Conservation (phyloP, 768 basidiomycete genomes). For the Punctularia strigosozonata region DNA sequence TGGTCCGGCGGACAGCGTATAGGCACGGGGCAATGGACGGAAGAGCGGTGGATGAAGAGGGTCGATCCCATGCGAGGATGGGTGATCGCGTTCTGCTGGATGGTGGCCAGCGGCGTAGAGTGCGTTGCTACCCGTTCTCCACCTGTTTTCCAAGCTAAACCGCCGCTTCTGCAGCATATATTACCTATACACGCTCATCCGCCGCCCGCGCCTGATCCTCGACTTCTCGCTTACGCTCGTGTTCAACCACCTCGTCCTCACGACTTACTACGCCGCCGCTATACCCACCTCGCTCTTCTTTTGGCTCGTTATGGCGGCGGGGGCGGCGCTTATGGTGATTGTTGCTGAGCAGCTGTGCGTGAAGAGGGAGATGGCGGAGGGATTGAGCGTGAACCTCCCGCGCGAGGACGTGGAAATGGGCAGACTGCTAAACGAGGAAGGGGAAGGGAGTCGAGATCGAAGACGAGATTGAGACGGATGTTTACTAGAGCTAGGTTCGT, state of each 20-base stretch:
- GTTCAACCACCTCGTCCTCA: conserved; percentile 87
- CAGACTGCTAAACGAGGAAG: too few relatives aligned
- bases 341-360: conserved; percentile 89
- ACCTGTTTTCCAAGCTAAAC: background rate
- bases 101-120: conserved; percentile 76
- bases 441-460: too few relatives aligned
- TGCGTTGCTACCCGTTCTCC: conserved; percentile 38
- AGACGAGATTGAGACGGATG: too few relatives aligned
- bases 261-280: conserved; percentile 80
- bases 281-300: conserved; percentile 87
- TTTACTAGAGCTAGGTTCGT: too few relatives aligned
- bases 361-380: conserved; percentile 81
- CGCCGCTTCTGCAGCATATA: conserved; percentile 36
- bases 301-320: conserved; percentile 70
- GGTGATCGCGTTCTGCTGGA: conserved; percentile 84
- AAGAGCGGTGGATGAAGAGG: conserved; percentile 51
- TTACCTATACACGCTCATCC: conserved; percentile 78
- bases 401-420: too few relatives aligned
- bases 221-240: conserved; percentile 88
- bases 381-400: conserved; percentile 59
- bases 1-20: conserved; percentile 77
- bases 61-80: conserved; percentile 78
- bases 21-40: too few relatives aligned
- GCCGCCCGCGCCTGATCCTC: conserved; percentile 86
- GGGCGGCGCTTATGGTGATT: conserved; percentile 64